phyloP scores from a whole-genome alignment of 2,329 filamentous ascomycete species.

The Colletotrichum filicis region DNA sequence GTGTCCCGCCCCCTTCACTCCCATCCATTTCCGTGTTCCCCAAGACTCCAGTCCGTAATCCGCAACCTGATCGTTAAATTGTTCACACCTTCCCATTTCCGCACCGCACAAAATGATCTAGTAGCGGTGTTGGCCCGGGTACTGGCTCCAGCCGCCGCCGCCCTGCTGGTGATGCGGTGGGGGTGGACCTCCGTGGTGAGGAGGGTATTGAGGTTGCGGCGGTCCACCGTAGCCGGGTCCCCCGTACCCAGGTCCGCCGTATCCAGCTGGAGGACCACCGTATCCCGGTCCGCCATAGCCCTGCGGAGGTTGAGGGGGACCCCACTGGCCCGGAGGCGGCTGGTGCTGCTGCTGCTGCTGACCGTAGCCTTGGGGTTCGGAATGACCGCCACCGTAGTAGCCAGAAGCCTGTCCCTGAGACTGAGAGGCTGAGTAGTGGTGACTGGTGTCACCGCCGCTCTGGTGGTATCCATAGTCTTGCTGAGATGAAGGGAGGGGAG shows the following conservation, averaged over 20 bases:
- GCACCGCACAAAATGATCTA: background rate
- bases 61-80: background rate
- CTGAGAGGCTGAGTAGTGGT: slow-evolving; percentile 38
- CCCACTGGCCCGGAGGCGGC: slow-evolving; percentile 38
- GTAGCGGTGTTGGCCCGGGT: slow-evolving; percentile 51
- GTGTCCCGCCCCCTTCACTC: background rate
- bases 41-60: background rate
- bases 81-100: background rate
- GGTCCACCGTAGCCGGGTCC: slow-evolving; percentile 38
- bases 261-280: slow-evolving; percentile 36
- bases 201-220: slow-evolving; percentile 31
- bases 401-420: slow-evolving; percentile 31
- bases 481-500: slow-evolving; percentile 47
- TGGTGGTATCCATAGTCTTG: slow-evolving; percentile 55
- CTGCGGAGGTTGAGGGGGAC: slow-evolving; percentile 35
- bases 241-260: slow-evolving; percentile 39
- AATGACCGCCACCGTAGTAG: slow-evolving; percentile 30
- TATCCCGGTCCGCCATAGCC: slow-evolving; percentile 45
- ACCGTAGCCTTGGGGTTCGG: slow-evolving; percentile 46
- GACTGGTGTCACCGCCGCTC: slow-evolving; percentile 39
- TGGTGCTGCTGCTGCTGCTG: slow-evolving; percentile 41
- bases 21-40: slow-evolving; percentile 1
- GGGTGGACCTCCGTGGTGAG: slow-evolving; percentile 27
- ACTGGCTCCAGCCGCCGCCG: slow-evolving; percentile 47
- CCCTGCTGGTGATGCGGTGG: slow-evolving; percentile 36